These are phyloP conservation scores for Hydnomerulius pinastri DNA, from an alignment of 768 basidiomycete genomes.

Conservation along the genomic window DNA sequence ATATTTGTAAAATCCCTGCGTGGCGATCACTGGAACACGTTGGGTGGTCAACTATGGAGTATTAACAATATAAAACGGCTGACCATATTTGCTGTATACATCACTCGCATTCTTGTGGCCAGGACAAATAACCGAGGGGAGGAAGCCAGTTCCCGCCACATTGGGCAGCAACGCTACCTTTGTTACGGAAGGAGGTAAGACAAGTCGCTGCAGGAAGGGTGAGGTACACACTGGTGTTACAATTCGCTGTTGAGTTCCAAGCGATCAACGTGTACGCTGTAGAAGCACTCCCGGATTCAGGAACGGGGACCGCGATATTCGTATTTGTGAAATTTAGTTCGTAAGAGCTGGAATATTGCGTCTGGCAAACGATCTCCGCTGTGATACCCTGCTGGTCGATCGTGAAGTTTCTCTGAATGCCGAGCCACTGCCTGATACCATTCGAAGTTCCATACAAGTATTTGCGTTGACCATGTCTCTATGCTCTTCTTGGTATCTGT, in stretches of 20 bases:
- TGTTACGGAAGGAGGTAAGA: no score
- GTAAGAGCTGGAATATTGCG: not conserved
- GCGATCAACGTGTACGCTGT: no score
- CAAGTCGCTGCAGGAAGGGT: no score
- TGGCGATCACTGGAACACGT: conserved; percentile 1
- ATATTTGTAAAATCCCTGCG: conserved; percentile 12
- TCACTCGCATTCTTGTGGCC: not conserved
- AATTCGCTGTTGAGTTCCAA: not conserved
- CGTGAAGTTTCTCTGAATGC: conserved; percentile 1
- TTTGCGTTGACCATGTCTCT: no score
- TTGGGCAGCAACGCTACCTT: not conserved
- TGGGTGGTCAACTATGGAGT: no score
- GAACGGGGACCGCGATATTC: not conserved
- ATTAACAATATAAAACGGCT: not conserved
- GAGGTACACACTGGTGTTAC: conserved; percentile 3
- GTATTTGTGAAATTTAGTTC: not conserved
- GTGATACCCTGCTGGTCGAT: conserved; percentile 21
- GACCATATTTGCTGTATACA: conserved; percentile 3
- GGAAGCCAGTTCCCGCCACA: not conserved
- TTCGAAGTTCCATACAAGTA: not conserved
- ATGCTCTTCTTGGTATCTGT: no score
- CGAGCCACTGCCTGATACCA: conserved; percentile 4
- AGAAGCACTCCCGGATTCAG: not conserved
- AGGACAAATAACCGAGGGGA: conserved; percentile 6
- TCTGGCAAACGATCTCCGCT: conserved; percentile 12